Evolutionary conservation across 2,329 filamentous ascomycete genomes (phyloP), one percentile per base, ranked within the genome.

Genomic region (Xylaria sp.): DNA sequence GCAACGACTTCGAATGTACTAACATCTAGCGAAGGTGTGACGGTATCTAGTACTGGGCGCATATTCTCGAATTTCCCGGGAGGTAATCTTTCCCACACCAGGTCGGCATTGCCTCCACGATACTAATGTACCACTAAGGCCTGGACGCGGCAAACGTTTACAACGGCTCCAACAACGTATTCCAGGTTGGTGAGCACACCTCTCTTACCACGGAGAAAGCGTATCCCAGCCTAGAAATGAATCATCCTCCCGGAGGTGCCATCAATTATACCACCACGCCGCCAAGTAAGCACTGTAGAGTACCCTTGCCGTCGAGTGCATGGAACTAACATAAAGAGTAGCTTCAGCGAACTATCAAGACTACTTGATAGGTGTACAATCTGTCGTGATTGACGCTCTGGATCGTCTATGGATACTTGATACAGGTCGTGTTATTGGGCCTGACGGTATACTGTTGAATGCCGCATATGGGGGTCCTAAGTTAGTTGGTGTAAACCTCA

Each of bases 321-420:
- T 15, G 18, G 31, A 31, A 25, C 56, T 72, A 34, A 72, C 13
- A 25, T 34, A 6, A 12, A 12, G 10, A 23, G 31, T 15, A 76
- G 72, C 80, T 1, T 81, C 81, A 39, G 84, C 81, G 39, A 85
- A 85, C 71, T 82, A 85, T 66, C 77, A 80, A n/a, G 74, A 84
- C 71, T 82, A 86, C 73, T 77, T 87, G 12, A 84, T 87, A 65
- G 83, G 84, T 56, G 84, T 86, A 0, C 85, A 87, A 73, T 84
- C 81, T 48, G 84, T 87, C 1, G 84, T 87, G 12, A 80, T 87
- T 20, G 85, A 88, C 69, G 72, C 84, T 0, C 74, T 77, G 2
- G 84, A 87, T 74, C 81, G 84, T 7, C 80, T 87, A 23, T 87
- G 85, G 85, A 83, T 87, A 61, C 81, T 87, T 8, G 86, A 88